Evolutionary conservation across 352 stramenopile genomes (phyloP).

Genomic region (Elongisporangium prolatum): DNA sequence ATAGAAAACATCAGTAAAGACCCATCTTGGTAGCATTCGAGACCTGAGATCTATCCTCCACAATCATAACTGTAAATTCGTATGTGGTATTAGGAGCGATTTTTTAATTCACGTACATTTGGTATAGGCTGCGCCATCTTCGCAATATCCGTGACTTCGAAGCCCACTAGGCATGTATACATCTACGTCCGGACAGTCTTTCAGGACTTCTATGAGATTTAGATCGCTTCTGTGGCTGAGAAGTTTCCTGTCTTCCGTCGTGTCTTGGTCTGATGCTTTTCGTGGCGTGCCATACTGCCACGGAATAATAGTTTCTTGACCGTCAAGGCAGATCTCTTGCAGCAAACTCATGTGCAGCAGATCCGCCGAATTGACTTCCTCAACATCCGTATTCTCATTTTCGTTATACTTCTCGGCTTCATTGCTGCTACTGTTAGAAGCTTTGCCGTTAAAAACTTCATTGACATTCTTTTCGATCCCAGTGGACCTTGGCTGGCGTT

Average conservation of each 20-base stretch:
- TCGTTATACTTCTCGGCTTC: too few relatives aligned
- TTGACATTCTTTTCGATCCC: too few relatives aligned
- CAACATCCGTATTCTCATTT: too few relatives aligned
- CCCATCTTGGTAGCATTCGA: neutral
- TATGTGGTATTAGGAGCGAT: too few relatives aligned
- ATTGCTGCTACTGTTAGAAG: too few relatives aligned
- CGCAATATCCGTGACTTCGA: constrained; percentile 46
- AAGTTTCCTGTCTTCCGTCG: constrained; percentile 2
- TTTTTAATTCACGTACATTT: constrained; percentile 28
- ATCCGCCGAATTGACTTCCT: constrained; percentile 1
- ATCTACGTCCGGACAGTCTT: constrained; percentile 50
- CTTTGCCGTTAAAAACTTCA: too few relatives aligned
- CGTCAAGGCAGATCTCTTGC: constrained; percentile 15
- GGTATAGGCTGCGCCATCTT: constrained; percentile 39
- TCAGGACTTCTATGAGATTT: constrained; percentile 19
- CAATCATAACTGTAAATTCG: too few relatives aligned
- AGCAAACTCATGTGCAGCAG: constrained; percentile 27
- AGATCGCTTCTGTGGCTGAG: constrained; percentile 16
- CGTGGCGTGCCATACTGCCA: constrained; percentile 16
- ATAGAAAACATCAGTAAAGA: neutral
- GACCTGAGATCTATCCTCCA: neutral
- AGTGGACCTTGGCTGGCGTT: too few relatives aligned
- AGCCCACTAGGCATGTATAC: constrained; percentile 40
- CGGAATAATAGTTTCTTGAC: constrained; percentile 20
- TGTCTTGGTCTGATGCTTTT: constrained; percentile 10